Evolutionary conservation across 164 flowering plant species (phyloP), one percentile per base, ranked within the genome.

Genomic region (Cinnamomum micranthum): DNA sequence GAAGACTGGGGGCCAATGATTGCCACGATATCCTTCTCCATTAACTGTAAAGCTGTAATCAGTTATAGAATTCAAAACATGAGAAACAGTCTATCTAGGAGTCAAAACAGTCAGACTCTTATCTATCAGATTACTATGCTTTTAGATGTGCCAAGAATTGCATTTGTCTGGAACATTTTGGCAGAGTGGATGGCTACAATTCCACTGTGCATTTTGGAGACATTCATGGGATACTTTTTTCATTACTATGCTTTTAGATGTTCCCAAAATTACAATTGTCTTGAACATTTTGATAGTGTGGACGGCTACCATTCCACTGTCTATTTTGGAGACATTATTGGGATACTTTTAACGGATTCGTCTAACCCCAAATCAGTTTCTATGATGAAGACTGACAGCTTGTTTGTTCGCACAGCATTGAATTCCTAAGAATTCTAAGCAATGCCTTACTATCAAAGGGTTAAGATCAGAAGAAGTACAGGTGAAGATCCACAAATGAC

Each of bases 1-100:
- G 99, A 92, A 62, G 90, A 85, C 75, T 92, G 98, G 2, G 99
- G 99, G 6, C 99, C 99, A 47, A 96, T 83, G 23, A 92, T 81
- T 20, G 97, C 97, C 15, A 92, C 82, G 4, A 73, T 81, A 62
- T 92, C 90, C 1, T 79, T 86, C 92, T 89, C 97, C 97, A 96
- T 89, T 82, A 89, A 86, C 55, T 83, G 87, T 81, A 94, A 73
- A 76, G 89, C 97, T 94, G 90, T 65, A 72, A 74, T 72, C 28
- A 66, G 23, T 19, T 2, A 23, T 55, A 50, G 62, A 28, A 11
- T 6, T 11, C 59, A 69, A 51, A 68, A n/a, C 20, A 31, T 17
- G 31, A 60, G 28, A 65, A 73, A 14, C 25, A 65, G 58, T 62
- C 24, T 41, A 41, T 41, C 11, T 9, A 41, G 47, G 10, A 41